Base-by-base conservation (phyloP, 768 basidiomycete species). In the Mycena vitilis region DNA sequence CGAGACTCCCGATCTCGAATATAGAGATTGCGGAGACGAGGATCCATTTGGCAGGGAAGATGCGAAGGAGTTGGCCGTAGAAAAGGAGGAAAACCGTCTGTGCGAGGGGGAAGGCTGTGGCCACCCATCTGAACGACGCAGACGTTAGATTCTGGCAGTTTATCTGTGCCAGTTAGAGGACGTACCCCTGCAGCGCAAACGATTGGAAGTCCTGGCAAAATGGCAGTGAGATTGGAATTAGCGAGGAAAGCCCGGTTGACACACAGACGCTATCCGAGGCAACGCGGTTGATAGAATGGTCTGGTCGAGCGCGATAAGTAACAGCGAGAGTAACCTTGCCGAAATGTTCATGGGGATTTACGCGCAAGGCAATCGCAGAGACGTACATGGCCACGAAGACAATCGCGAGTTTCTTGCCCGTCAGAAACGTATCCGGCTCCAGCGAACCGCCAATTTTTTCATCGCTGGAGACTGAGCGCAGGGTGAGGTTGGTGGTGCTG, bases 1-100 rank as follows among this genome's bases (percentile, higher is more conserved):
- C 68, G 20, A 81, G 68, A 5, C 77, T 79, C 3, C 85, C 85
- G 25, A 83, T 66, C 65, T 86, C 85, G 69, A 85, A 85, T 63
- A 84, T 71, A 20, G 23, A 13, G 25, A 67, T 62, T 4, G 52
- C 15, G 5, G 60, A 44, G 37, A 67, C 15, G 34, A 72, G 68
- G 22, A 78, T 75, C 45, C 72, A 61, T 30, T 67, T 62, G 16
- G 60, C 52, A 42, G 66, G 60, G 42, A 54, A 66, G 20, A 66
- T 55, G 20, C 58, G 59, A 4, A 66, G 49, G 16, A 66, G 22
- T 25, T 67, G 66, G 40, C 66, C 66, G 45, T 62, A 67, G 60
- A 67, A 67, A 6, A 67, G 66, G 30, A 67, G 42, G 48, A 67
- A 67, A 0, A 67, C 71, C 13, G 71, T 69, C 49, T 72, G 75